Evolutionary conservation across 441 rosid genomes (phyloP).

Genomic region (Arabidopsis hybrid): DNA sequence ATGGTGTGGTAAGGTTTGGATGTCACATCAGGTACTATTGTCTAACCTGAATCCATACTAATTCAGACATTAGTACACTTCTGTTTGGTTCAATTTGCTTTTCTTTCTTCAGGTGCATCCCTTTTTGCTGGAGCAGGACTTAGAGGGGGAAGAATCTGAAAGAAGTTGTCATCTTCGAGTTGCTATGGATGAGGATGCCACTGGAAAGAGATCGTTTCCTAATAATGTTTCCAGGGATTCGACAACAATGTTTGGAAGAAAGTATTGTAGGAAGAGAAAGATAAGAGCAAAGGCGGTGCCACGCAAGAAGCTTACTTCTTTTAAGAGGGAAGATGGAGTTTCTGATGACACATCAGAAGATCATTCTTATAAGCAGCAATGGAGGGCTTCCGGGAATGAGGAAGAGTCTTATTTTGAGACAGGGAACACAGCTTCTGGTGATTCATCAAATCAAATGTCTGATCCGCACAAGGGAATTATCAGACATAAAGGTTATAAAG

Average conservation of each 20-base stretch:
- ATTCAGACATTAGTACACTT: conserved; percentile 7
- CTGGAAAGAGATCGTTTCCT: conserved; percentile 49
- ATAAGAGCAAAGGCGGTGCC: conserved; percentile 49
- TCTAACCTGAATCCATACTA: conserved; percentile 8
- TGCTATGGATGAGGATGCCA: conserved; percentile 53
- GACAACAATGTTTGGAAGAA: conserved; percentile 53
- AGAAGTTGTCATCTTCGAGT: conserved; percentile 46
- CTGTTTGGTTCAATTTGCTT: conserved; percentile 2
- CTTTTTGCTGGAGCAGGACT: conserved; percentile 59
- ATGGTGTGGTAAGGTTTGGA: conserved; percentile 99
- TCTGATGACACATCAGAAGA: conserved; percentile 71
- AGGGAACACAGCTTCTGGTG: conserved; percentile 54
- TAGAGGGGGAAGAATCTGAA: conserved; percentile 69
- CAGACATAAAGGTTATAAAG: conserved; percentile 42
- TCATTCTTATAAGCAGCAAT: conserved; percentile 49
- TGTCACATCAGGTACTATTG: conserved; percentile 77
- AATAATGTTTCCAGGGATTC: conserved; percentile 47
- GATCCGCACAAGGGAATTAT: conserved; percentile 45
- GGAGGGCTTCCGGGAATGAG: conserved; percentile 56
- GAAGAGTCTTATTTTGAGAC: conserved; percentile 54
- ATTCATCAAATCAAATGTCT: conserved; percentile 57
- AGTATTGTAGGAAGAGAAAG: conserved; percentile 77
- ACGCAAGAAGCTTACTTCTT: conserved; percentile 56
- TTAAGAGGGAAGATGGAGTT: conserved; percentile 55
- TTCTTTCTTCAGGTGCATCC: conserved; percentile 66